A percentile compares a stretch with the other conserved stretches of the same genome.
These are phyloP conservation scores for Apiospora hydei DNA, from an alignment of 2,329 filamentous ascomycete genomes.

Conservation along the genomic window DNA sequence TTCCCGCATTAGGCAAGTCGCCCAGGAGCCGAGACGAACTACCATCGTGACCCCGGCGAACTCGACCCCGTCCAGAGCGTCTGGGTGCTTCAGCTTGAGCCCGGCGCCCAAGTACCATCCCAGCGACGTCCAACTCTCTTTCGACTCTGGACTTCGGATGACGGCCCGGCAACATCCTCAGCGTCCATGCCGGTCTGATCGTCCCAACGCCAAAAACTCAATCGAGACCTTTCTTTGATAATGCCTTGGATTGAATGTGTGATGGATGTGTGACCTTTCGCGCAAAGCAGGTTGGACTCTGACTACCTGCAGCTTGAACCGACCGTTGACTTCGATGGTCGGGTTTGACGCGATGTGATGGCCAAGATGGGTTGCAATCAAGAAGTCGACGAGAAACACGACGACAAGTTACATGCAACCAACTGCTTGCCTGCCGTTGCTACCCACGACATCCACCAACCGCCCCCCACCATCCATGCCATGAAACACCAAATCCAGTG, in stretches of 20 bases:
- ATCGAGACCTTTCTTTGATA: not conserved
- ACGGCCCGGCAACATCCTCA: not conserved
- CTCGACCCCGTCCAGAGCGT: slow-evolving; percentile 4
- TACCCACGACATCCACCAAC: slow-evolving; percentile 6
- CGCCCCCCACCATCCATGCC: slow-evolving; percentile 2
- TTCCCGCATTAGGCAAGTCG: not conserved
- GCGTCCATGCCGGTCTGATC: not conserved
- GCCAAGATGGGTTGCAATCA: slow-evolving; percentile 6
- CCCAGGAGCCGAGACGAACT: slow-evolving; percentile 14
- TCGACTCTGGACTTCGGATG: not conserved
- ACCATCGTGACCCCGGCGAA: not conserved
- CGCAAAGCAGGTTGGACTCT: too few species aligned
- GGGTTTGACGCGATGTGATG: not conserved
- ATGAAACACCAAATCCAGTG: slow-evolving; percentile 9
- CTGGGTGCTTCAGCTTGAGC: slow-evolving; percentile 14
- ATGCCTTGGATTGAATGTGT: not conserved
- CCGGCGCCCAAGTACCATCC: not conserved
- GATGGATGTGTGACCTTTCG: not conserved
- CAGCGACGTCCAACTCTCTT: not conserved
- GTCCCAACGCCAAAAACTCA: not conserved
- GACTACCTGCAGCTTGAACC: not conserved
- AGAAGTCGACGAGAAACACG: not conserved
- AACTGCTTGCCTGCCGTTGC: not conserved
- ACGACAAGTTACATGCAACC: not conserved
- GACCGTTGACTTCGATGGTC: not conserved